Base-by-base conservation (phyloP, 805 yeast genomes). In the Kuraishia hungarica region DNA sequence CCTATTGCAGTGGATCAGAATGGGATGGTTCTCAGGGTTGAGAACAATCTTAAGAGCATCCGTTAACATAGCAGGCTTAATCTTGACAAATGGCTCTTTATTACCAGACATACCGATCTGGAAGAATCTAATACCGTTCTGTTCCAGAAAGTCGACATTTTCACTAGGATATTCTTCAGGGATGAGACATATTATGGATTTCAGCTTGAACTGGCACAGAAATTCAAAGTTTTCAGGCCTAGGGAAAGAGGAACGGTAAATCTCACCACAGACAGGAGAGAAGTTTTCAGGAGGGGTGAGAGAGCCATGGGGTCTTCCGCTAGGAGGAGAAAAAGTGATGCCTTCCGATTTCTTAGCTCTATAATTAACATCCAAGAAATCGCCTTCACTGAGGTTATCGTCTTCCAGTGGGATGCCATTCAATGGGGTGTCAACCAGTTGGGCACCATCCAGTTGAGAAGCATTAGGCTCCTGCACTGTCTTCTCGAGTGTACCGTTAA, bases 91-190 rank as follows among this genome's bases (percentile, higher is more conserved):
- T 11, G 97, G 97, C 64, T 91, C 97, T 65, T 94, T 94, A 67
- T 94, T 94, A 7, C 98, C 99, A 50, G 94, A 84, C 83, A 94
- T 81, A 1, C 97, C 97, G 46, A 93, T 84, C 68, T 91, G 98
- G 64, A 84, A 89, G 46, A 92, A 75, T 61, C 79, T 71, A 52
- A 94, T 90, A 21, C 77, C 76, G 52, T 89, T 77, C 47, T 76
- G 72, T 47, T 76, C 66, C 56, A 89, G 71, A 64, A 89, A 91
- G 52, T 81, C 82, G 46, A 67, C 61, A 64, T 92, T 90, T 59
- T 87, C 89, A 35, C 73, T 76, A 0, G 99, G 97, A 64, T 93
- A 93, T 24, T 86, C 91, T 65, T 94, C 99, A 0, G 97, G 96
- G 15, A 93, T 87, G 52, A 93, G 75, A 57, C 96, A 89, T 57